phyloP scores from a whole-genome alignment of 345 rosid species.

The Turritis glabra region DNA sequence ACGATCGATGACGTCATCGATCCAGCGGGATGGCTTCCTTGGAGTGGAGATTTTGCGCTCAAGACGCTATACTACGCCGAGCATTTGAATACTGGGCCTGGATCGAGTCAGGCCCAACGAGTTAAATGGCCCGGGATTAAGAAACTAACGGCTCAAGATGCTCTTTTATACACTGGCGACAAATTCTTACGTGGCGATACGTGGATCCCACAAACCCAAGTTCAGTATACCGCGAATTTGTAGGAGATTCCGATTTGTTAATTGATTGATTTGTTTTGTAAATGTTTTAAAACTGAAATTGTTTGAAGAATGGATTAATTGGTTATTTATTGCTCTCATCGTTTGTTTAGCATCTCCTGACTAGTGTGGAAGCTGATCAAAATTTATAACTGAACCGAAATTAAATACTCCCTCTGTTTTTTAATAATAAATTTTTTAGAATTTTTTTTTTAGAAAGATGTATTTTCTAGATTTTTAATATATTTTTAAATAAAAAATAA shows the following conservation, averaged over 20 bases:
- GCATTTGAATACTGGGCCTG: conserved; percentile 59
- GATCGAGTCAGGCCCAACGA: conserved; percentile 46
- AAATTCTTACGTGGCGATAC: conserved; percentile 44
- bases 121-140: conserved; percentile 63
- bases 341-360: background rate
- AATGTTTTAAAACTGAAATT: background rate
- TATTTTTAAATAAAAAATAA: too few relatives aligned
- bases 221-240: conserved; percentile 53
- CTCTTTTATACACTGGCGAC: conserved; percentile 37
- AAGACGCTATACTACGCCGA: conserved; percentile 65
- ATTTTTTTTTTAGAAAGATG: too few relatives aligned
- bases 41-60: conserved; percentile 50
- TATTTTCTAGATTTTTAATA: too few relatives aligned
- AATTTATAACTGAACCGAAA: too few relatives aligned
- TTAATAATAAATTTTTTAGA: too few relatives aligned
- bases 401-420: too few relatives aligned
- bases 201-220: conserved; percentile 55
- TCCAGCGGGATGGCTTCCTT: conserved; percentile 56
- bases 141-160: conserved; percentile 33
- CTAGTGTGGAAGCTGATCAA: too few relatives aligned
- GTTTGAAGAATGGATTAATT: background rate
- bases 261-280: background rate
- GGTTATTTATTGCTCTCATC: background rate
- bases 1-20: background rate
- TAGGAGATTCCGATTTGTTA: conserved; percentile 23